phyloP scores from a whole-genome alignment of 2,329 filamentous ascomycete species.

The Penicillium sclerotigenum region DNA sequence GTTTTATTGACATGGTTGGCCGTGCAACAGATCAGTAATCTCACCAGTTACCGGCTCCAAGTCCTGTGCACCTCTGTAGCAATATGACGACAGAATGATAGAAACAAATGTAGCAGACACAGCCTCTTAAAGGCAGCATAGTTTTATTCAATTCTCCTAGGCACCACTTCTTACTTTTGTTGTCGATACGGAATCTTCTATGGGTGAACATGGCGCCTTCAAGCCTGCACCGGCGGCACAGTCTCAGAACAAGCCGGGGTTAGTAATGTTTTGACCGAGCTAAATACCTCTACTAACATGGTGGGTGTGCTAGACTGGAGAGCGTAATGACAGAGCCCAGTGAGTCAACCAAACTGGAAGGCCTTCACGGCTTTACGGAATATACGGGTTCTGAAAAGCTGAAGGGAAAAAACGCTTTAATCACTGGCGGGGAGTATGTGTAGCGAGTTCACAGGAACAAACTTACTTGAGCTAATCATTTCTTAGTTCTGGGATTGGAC shows the following conservation, averaged over 20 bases:
- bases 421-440: constrained; percentile 56
- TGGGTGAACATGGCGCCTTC: constrained; percentile 25
- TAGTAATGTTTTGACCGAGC: not conserved
- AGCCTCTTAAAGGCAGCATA: not conserved
- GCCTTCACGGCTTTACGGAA: constrained; percentile 27
- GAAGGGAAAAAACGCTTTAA: constrained; percentile 50
- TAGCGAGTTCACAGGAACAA: constrained; percentile 54
- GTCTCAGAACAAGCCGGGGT: constrained; percentile 31
- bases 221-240: constrained; percentile 21
- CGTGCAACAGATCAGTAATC: not conserved
- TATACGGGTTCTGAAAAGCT: constrained; percentile 51
- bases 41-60: not conserved
- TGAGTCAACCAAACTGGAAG: constrained; percentile 36
- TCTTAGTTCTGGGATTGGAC: constrained; percentile 13
- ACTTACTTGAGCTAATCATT: constrained; percentile 50
- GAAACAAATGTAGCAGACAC: not conserved
- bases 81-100: constrained; percentile 29
- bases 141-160: not conserved
- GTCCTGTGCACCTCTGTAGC: constrained; percentile 10
- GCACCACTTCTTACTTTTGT: not conserved
- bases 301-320: constrained; percentile 3
- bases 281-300: not conserved
- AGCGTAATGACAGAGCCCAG: constrained; percentile 29
- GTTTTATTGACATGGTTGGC: not conserved
- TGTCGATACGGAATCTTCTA: constrained; percentile 22